Evolutionary conservation across 768 basidiomycete species (phyloP).

Genomic region (Suillus decipiens): DNA sequence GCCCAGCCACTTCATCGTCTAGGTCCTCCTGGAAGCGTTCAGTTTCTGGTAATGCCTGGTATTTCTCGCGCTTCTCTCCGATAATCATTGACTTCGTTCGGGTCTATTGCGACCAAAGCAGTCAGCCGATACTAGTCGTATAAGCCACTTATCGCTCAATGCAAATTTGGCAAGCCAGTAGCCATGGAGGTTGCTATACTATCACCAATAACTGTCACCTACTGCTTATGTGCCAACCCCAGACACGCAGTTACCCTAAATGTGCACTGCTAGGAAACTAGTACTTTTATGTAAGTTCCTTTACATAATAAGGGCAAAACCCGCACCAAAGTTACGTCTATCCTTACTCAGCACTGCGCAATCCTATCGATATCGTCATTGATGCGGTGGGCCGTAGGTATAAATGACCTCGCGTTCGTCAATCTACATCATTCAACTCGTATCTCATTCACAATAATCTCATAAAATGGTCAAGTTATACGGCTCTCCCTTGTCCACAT

Average conservation of each 20-base stretch:
- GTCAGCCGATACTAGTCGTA: no score
- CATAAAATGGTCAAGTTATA: conserved; percentile 36
- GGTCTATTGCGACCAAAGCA: no score
- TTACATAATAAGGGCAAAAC: no score
- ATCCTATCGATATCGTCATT: conserved; percentile 2
- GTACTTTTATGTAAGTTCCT: neutral
- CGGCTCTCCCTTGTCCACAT: conserved; percentile 41
- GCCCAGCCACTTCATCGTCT: neutral
- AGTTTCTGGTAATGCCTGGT: neutral
- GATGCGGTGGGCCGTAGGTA: neutral
- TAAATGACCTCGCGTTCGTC: neutral
- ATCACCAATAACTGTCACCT: no score
- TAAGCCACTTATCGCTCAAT: neutral
- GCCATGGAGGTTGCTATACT: neutral
- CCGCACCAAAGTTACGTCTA: no score
- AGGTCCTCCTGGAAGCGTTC: neutral
- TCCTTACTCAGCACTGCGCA: neutral
- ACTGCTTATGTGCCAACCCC: no score
- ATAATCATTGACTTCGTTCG: no score
- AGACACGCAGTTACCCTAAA: neutral
- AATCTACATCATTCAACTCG: no score
- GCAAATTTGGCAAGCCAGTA: neutral
- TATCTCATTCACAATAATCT: no score
- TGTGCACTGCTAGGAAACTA: neutral
- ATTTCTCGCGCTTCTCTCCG: neutral